These are phyloP conservation scores for Limnanthes douglasii DNA, from an alignment of 345 rosid genomes.

Conservation along the genomic window DNA sequence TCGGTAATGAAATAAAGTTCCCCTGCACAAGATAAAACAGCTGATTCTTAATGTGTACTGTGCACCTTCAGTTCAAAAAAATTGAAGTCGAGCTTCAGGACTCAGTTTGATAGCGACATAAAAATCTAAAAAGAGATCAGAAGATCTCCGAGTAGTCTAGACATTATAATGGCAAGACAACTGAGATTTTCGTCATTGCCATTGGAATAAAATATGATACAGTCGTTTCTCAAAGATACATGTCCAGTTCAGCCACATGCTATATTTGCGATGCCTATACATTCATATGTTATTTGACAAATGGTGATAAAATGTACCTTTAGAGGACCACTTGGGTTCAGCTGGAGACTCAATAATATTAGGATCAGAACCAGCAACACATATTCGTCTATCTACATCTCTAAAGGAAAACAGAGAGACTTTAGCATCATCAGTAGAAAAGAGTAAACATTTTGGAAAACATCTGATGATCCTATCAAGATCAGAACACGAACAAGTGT, in stretches of 20 bases:
- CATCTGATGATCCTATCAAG: too few relatives aligned
- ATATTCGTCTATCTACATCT: constrained; percentile 38
- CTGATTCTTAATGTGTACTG: too few relatives aligned
- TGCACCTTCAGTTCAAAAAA: too few relatives aligned
- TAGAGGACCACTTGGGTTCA: constrained; percentile 90
- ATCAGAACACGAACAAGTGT: too few relatives aligned
- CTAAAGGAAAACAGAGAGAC: constrained; percentile 20
- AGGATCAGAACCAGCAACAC: constrained; percentile 74
- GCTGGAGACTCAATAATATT: constrained; percentile 71
- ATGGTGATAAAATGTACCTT: constrained; percentile 38
- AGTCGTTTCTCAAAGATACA: not conserved
- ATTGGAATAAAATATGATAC: not conserved
- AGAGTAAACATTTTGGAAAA: too few relatives aligned
- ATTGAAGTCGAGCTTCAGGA: too few relatives aligned
- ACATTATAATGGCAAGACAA: constrained; percentile 5
- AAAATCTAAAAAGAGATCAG: too few relatives aligned
- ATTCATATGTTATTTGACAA: not conserved
- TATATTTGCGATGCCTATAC: not conserved
- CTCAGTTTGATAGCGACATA: too few relatives aligned
- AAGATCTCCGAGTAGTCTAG: too few relatives aligned
- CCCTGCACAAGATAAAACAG: constrained; percentile 34
- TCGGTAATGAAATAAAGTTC: constrained; percentile 77
- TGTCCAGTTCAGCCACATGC: not conserved
- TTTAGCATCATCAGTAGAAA: not conserved
- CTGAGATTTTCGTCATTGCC: not conserved